These are phyloP conservation scores for Aspergillaceae sp. DNA, from an alignment of 2,329 filamentous ascomycete species.

Conservation along the genomic window DNA sequence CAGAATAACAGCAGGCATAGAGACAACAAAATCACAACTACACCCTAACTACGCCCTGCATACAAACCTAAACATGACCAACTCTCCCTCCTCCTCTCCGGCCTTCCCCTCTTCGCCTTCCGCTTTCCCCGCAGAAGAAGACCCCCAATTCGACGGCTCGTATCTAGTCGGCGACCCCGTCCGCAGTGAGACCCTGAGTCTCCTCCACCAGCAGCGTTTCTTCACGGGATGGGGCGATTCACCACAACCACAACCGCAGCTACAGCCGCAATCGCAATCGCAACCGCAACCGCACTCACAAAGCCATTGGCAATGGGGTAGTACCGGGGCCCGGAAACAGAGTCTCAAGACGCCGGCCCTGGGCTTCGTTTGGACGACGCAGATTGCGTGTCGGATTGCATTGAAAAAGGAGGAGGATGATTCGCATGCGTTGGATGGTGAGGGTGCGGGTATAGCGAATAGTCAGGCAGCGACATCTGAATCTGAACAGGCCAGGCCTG, in stretches of 20 bases:
- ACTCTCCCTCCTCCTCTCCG: conserved; percentile 17
- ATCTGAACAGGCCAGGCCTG: too few relatives aligned
- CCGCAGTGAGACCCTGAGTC: conserved; percentile 51
- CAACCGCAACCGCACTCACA: too few relatives aligned
- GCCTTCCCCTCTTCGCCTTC: conserved; percentile 21
- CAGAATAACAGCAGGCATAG: conserved; percentile 2
- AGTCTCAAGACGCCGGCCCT: conserved; percentile 72
- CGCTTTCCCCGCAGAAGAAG: conserved; percentile 19
- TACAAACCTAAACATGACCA: neutral
- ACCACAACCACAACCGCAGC: conserved; percentile 6
- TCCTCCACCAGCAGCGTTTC: conserved; percentile 88
- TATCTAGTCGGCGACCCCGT: conserved; percentile 32
- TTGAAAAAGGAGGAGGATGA: conserved; percentile 56
- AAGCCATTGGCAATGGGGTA: too few relatives aligned
- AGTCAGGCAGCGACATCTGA: neutral
- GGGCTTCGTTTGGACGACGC: conserved; percentile 83
- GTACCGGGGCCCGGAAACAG: conserved; percentile 9
- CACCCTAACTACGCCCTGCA: neutral
- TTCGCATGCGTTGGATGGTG: neutral
- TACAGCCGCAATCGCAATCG: too few relatives aligned
- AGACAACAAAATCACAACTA: conserved; percentile 8
- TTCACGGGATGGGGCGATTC: conserved; percentile 92
- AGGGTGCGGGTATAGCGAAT: neutral
- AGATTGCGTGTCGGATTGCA: conserved; percentile 73
- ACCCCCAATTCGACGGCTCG: conserved; percentile 21